Evolutionary conservation across 148 eudicot species (phyloP).

Genomic region (Bassia scoparia): DNA sequence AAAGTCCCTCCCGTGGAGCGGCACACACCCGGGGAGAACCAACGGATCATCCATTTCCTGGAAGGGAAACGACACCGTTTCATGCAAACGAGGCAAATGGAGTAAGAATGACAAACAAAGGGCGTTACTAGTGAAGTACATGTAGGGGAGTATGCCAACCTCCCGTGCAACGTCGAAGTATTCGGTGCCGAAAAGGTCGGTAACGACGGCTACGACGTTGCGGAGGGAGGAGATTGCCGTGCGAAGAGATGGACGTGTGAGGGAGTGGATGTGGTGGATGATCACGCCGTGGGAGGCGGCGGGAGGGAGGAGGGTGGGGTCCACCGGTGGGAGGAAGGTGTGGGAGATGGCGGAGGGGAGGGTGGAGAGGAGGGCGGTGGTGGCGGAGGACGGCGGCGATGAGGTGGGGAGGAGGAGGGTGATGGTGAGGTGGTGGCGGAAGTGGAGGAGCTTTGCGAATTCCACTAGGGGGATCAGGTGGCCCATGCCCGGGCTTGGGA

Average conservation of each 20-base stretch:
- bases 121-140: slow-evolving; percentile 41
- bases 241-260: slow-evolving; percentile 25
- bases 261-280: slow-evolving; percentile 20
- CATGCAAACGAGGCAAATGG: slow-evolving; percentile 16
- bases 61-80: slow-evolving; percentile 29
- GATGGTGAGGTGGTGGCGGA: slow-evolving; percentile 31
- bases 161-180: slow-evolving; percentile 32
- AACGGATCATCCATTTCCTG: slow-evolving; percentile 25
- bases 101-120: slow-evolving; percentile 23
- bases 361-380: slow-evolving; percentile 28
- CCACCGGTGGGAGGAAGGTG: slow-evolving; percentile 34
- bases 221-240: slow-evolving; percentile 1
- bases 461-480: slow-evolving; percentile 58
- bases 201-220: slow-evolving; percentile 27
- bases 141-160: slow-evolving; percentile 23
- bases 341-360: slow-evolving; percentile 30
- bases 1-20: slow-evolving; percentile 48
- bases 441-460: slow-evolving; percentile 46
- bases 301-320: slow-evolving; percentile 24
- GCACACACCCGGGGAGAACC: slow-evolving; percentile 32
- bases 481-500: slow-evolving; percentile 63
- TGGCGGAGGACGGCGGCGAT: slow-evolving; percentile 23
- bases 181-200: slow-evolving; percentile 42
- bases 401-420: slow-evolving; percentile 42
- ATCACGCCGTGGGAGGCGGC: slow-evolving; percentile 21